Evolutionary conservation across 345 rosid genomes (phyloP), one percentile per base, ranked within the genome.

Genomic region (Aurinia saxatilis): DNA sequence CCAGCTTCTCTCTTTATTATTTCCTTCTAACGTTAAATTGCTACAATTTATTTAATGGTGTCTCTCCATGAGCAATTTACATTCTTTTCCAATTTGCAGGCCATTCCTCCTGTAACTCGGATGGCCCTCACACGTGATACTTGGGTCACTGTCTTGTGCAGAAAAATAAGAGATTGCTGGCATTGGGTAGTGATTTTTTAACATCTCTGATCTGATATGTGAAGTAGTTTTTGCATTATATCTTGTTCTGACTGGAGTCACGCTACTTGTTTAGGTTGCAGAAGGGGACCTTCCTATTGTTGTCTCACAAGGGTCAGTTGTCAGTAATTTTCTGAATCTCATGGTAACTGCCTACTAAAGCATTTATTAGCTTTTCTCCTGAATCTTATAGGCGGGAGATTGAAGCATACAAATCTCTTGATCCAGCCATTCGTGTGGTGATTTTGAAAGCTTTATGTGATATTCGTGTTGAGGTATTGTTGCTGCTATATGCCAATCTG

Each of bases 151-250:
- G 93, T 95, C 66, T 76, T 95, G 77, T 88, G 98, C 86, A 80
- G 93, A 83, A 95, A 95, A 76, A 73, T 95, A 75, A 78, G 95
- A 80, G 95, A 95, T 81, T 88, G 98, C 90, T 95, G 99, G 99
- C 96, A 86, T 73, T 88, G 96, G 99, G 99, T 95, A 87, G 80
- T 58, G 31, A 61, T 66, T 64, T 36, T 61, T 67, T 14, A 54
- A 49, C 63, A 36, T 14, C 29, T 73, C 64, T 66, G 47, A 27
- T 51, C 50, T 70, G 54, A 50, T 60, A 36, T 44, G 18, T 66
- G 60, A 71, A 50, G 42, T 39, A 59, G 6, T 15, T 58, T 34
- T 34, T 25, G 52, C 62, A 15, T 69, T 57, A 39, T 12, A 44
- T 52, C 44, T 47, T 59, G 45, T 65, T 59, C 60, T 80, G 50